Evolutionary conservation across 441 rosid species (phyloP).

Genomic region (Euphorbia schlechtendalii): DNA sequence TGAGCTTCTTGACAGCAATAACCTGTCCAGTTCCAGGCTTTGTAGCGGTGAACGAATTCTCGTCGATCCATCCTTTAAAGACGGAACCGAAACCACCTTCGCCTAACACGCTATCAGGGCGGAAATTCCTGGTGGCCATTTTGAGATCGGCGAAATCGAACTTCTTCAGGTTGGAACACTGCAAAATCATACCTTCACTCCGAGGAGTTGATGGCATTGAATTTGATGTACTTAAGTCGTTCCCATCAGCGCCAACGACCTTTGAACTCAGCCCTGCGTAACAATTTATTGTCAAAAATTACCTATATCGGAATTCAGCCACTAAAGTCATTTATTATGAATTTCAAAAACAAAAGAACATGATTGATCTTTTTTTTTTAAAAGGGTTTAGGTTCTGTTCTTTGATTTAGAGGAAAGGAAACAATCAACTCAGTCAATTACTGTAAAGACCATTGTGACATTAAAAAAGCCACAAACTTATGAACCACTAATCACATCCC

Average conservation of each 20-base stretch:
- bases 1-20: conserved; percentile 74
- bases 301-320: too few relatives aligned
- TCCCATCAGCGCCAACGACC: conserved; percentile 42
- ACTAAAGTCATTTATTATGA: too few relatives aligned
- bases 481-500: background rate
- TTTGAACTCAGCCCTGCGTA: conserved; percentile 53
- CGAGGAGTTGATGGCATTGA: conserved; percentile 42
- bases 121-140: conserved; percentile 62
- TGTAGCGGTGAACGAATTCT: conserved; percentile 42
- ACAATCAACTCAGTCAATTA: background rate
- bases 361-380: too few relatives aligned
- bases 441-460: background rate
- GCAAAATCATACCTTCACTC: conserved; percentile 72
- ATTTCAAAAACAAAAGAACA: too few relatives aligned
- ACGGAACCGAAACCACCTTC: conserved; percentile 92
- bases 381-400: too few relatives aligned
- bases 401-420: background rate
- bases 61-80: conserved; percentile 85
- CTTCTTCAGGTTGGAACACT: conserved; percentile 48
- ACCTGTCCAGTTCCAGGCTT: conserved; percentile 74
- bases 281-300: background rate
- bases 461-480: background rate
- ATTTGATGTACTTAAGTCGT: conserved; percentile 44
- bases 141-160: conserved; percentile 50
- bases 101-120: conserved; percentile 72